phyloP scores from a whole-genome alignment of 2,329 filamentous ascomycete genomes.

The Colletotrichum costaricense region DNA sequence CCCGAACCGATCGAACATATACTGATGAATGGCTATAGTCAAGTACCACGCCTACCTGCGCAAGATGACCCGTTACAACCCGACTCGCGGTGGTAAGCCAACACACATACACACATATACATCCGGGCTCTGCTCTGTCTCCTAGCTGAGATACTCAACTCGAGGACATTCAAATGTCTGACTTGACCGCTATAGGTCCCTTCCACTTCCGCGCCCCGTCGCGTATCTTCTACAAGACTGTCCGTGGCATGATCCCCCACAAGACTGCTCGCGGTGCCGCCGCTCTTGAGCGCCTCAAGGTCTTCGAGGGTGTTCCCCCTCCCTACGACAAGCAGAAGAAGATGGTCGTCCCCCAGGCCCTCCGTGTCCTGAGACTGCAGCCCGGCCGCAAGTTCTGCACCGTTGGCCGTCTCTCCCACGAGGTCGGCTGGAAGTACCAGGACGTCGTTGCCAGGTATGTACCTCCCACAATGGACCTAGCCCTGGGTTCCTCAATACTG shows the following conservation, averaged over 20 bases:
- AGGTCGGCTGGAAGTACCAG: constrained; percentile 99
- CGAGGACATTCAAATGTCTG: constrained; percentile 40
- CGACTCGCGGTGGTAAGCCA: constrained; percentile 91
- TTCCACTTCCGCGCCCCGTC: constrained; percentile 99
- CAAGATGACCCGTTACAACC: constrained; percentile 99
- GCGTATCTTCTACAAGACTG: constrained; percentile 99
- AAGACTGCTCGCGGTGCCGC: constrained; percentile 98
- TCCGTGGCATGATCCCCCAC: constrained; percentile 99
- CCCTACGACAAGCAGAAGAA: constrained; percentile 99
- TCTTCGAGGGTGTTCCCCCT: constrained; percentile 98
- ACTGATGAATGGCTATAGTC: constrained; percentile 76
- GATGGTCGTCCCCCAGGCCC: constrained; percentile 98
- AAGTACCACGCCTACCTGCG: constrained; percentile 99
- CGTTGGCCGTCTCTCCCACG: constrained; percentile 95
- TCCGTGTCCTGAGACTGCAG: constrained; percentile 96
- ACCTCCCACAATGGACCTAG: no score
- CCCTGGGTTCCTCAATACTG: neutral
- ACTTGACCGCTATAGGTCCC: constrained; percentile 73
- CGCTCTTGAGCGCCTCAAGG: constrained; percentile 98
- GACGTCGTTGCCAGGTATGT: constrained; percentile 93
- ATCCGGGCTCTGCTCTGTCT: constrained; percentile 22
- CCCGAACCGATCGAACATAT: constrained; percentile 19
- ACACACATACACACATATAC: constrained; percentile 23
- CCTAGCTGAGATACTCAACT: constrained; percentile 34
- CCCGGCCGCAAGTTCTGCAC: constrained; percentile 99